These are phyloP conservation scores for Colletotrichum acutatum DNA, from an alignment of 2,329 filamentous ascomycete species.

Conservation along the genomic window DNA sequence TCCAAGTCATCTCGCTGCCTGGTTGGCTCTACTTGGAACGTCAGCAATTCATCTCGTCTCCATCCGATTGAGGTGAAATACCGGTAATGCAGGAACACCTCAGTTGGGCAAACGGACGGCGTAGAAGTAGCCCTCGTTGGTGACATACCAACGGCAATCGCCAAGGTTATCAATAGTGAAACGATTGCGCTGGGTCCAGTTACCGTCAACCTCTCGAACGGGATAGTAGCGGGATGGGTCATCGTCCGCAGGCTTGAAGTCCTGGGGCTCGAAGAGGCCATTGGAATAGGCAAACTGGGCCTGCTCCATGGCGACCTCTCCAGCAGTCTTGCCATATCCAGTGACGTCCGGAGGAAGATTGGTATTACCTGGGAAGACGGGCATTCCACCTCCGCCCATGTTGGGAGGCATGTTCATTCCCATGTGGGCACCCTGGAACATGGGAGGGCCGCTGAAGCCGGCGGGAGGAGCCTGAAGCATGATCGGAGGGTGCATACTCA, in stretches of 20 bases:
- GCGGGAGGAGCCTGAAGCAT: conserved; percentile 45
- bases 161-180: conserved; percentile 69
- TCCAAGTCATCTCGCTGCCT: background rate
- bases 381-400: conserved; percentile 16
- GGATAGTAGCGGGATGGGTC: conserved; percentile 71
- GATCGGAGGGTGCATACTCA: conserved; percentile 36
- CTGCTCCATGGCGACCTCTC: conserved; percentile 59
- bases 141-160: conserved; percentile 68
- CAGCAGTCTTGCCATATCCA: conserved; percentile 62
- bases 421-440: conserved; percentile 26
- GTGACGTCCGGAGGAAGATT: conserved; percentile 59
- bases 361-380: conserved; percentile 50
- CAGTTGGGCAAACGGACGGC: conserved; percentile 63
- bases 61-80: background rate
- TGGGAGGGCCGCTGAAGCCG: conserved; percentile 14
- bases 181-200: conserved; percentile 69
- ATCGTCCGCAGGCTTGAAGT: conserved; percentile 71
- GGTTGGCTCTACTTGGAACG: background rate
- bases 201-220: conserved; percentile 69
- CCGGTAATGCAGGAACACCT: background rate
- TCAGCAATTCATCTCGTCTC: background rate
- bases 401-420: conserved; percentile 22
- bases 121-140: conserved; percentile 69
- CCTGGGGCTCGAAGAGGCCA: conserved; percentile 66
- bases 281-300: conserved; percentile 60